Evolutionary conservation across 176 grass and related monocot species (phyloP).

Genomic region (Elymus sibiricus): DNA sequence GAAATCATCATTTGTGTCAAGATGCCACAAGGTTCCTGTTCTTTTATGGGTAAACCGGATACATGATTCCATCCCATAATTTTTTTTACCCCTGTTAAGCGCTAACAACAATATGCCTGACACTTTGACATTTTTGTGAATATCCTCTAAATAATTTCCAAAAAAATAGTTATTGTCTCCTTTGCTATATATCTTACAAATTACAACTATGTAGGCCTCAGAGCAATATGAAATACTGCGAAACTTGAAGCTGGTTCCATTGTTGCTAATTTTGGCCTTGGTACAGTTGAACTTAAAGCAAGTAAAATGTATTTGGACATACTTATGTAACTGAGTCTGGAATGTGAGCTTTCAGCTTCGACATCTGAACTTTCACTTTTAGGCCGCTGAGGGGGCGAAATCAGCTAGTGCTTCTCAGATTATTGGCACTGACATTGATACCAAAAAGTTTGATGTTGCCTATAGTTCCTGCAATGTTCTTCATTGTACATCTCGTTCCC

Average conservation of each 20-base stretch:
- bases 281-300: constrained; percentile 83
- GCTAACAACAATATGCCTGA: too few relatives aligned
- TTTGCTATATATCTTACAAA: too few relatives aligned
- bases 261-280: constrained; percentile 92
- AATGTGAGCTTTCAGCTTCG: background rate
- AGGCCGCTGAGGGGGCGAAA: constrained; percentile 88
- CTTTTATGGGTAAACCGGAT: too few relatives aligned
- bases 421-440: constrained; percentile 88
- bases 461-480: background rate
- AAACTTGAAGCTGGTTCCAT: constrained; percentile 55
- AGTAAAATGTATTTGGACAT: constrained; percentile 21
- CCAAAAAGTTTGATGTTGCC: constrained; percentile 74
- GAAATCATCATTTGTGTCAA: background rate
- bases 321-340: background rate
- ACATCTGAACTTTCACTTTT: constrained; percentile 2
- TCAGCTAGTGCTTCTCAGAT: constrained; percentile 75
- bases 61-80: too few relatives aligned
- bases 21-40: background rate
- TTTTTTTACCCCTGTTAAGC: too few relatives aligned
- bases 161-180: too few relatives aligned
- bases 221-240: too few relatives aligned
- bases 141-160: too few relatives aligned
- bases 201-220: too few relatives aligned
- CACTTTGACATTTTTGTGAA: too few relatives aligned
- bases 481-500: background rate